Percentiles rank a stretch among this genome's conserved stretches.
Conservation (phyloP, 176 grass and related monocot species). For the Oryza australiensis region DNA sequence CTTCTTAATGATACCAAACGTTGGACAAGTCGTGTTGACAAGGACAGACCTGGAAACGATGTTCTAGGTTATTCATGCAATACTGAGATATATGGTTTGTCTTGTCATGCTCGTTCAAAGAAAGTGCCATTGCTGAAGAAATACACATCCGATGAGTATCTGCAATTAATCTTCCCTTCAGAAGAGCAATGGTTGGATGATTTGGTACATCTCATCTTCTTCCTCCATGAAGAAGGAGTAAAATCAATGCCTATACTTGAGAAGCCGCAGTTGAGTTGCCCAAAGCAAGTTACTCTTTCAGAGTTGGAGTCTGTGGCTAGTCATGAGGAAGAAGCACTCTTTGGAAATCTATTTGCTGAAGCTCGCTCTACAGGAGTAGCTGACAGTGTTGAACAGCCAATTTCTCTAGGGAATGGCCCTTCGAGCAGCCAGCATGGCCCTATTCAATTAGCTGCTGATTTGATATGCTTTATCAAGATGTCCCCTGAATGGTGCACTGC, state of each 20-base stretch:
- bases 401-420: constrained; percentile 38
- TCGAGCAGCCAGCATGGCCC: constrained; percentile 50
- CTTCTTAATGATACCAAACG: constrained; percentile 57
- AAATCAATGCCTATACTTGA: constrained; percentile 61
- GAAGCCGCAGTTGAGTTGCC: constrained; percentile 55
- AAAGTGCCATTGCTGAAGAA: constrained; percentile 63
- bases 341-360: constrained; percentile 95
- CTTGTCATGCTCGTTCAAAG: constrained; percentile 60
- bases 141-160: constrained; percentile 64
- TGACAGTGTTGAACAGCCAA: constrained; percentile 68
- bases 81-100: constrained; percentile 48
- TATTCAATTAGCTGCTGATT: constrained; percentile 76
- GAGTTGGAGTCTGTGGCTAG: constrained; percentile 70
- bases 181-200: constrained; percentile 82
- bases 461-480: constrained; percentile 75
- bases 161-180: constrained; percentile 66
- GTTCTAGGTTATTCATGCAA: constrained; percentile 39
- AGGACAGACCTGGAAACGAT: constrained; percentile 41
- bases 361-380: constrained; percentile 52
- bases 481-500: constrained; percentile 64
- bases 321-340: constrained; percentile 96
- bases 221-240: constrained; percentile 75
- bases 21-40: constrained; percentile 55
- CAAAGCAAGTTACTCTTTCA: constrained; percentile 60
- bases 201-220: constrained; percentile 77